Conservation (phyloP, 495 filamentous ascomycete species). For the Penicillium herquei region DNA sequence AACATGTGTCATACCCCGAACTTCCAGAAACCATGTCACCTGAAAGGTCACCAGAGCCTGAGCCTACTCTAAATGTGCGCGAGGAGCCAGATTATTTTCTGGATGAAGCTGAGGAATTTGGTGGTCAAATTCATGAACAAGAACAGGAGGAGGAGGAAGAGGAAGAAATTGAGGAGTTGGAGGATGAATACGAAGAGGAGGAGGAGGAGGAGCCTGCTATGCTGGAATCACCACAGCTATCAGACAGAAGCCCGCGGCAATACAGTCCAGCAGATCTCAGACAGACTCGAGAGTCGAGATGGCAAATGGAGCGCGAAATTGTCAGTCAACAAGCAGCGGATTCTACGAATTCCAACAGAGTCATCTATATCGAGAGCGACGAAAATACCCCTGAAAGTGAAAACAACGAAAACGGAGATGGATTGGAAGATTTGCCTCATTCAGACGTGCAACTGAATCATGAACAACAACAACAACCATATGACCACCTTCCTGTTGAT, state of each 20-base stretch:
- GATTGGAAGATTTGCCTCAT: conserved; percentile 12
- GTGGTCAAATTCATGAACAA: not conserved
- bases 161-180: not conserved
- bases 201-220: not conserved
- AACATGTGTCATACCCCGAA: conserved; percentile 17
- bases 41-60: not conserved
- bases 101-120: not conserved
- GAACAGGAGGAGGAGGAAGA: conserved; percentile 10
- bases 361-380: conserved; percentile 54
- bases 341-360: conserved; percentile 40
- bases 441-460: conserved; percentile 19
- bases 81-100: not conserved
- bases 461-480: not conserved
- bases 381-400: conserved; percentile 19
- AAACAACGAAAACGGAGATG: not conserved
- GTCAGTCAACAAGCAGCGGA: conserved; percentile 50
- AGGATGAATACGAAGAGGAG: conserved; percentile 1
- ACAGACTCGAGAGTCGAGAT: conserved; percentile 36
- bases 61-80: not conserved
- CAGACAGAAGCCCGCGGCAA: not conserved
- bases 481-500: conserved; percentile 7
- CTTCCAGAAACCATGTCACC: conserved; percentile 10
- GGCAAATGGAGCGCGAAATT: conserved; percentile 50
- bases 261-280: not conserved
- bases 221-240: conserved; percentile 2